Percentiles rank a stretch among this genome's conserved stretches.
phyloP scores from a whole-genome alignment of 441 rosid genomes.

The Hypseocharis bilobata region DNA sequence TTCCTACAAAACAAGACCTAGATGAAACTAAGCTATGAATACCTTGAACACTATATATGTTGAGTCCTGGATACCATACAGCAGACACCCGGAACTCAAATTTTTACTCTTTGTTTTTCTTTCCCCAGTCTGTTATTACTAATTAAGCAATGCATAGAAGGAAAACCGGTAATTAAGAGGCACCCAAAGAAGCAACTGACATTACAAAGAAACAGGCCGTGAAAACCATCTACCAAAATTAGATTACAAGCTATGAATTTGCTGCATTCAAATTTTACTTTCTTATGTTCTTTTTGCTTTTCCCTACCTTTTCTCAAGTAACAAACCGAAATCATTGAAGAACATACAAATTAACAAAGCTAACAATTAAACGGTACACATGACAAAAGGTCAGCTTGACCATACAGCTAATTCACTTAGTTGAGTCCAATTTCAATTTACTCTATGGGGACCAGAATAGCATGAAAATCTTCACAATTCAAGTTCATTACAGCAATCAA shows the following conservation, averaged over 20 bases:
- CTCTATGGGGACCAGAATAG: background rate
- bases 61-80: background rate
- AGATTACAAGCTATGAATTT: too few relatives aligned
- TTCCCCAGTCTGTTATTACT: background rate
- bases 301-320: too few relatives aligned
- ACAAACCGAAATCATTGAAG: background rate
- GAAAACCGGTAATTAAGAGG: background rate
- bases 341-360: background rate
- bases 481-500: background rate
- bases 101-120: background rate
- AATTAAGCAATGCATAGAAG: background rate
- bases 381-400: background rate
- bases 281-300: too few relatives aligned
- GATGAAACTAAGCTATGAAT: background rate
- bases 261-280: too few relatives aligned
- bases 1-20: too few relatives aligned
- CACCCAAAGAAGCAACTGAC: background rate
- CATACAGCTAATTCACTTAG: background rate
- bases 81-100: background rate
- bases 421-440: background rate
- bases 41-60: too few relatives aligned
- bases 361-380: background rate
- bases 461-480: too few relatives aligned
- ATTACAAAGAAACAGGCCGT: too few relatives aligned
- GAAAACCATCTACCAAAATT: too few relatives aligned